phyloP scores from a whole-genome alignment of 2,329 filamentous ascomycete genomes.

The Cladosporium halotolerans region DNA sequence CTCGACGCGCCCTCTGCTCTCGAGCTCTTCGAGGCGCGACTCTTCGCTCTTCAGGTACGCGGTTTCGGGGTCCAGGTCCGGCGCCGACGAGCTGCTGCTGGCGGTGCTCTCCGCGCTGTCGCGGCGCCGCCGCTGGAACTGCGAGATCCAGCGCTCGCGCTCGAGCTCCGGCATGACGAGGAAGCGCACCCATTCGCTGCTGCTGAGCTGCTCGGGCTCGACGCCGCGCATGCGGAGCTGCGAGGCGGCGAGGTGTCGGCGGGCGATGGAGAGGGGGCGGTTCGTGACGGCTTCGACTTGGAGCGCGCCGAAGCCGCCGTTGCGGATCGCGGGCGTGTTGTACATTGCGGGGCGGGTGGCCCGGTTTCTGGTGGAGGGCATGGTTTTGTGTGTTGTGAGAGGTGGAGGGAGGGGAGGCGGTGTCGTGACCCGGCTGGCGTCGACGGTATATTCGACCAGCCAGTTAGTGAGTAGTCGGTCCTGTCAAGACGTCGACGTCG shows the following conservation, averaged over 20 bases:
- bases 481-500: too few species aligned
- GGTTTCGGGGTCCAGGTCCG: slow-evolving; percentile 15
- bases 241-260: slow-evolving; percentile 28
- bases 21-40: slow-evolving; percentile 20
- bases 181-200: slow-evolving; percentile 30
- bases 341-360: slow-evolving; percentile 26
- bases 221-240: slow-evolving; percentile 31
- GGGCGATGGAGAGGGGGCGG: slow-evolving; percentile 28
- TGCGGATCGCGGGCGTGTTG: slow-evolving; percentile 30
- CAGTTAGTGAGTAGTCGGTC: too few species aligned
- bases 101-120: slow-evolving; percentile 21
- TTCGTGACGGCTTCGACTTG: slow-evolving; percentile 31
- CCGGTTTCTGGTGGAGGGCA: slow-evolving; percentile 20
- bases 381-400: background rate
- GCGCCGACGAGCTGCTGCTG: slow-evolving; percentile 10
- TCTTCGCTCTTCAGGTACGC: slow-evolving; percentile 28
- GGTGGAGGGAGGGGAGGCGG: too few species aligned
- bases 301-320: slow-evolving; percentile 29
- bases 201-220: slow-evolving; percentile 29
- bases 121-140: slow-evolving; percentile 24
- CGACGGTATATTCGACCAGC: too few species aligned
- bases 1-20: background rate
- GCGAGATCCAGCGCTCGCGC: slow-evolving; percentile 29
- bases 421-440: too few species aligned
- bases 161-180: slow-evolving; percentile 29